Base-by-base conservation (phyloP, 2,329 filamentous ascomycete species). In the Claviceps maximensis region DNA sequence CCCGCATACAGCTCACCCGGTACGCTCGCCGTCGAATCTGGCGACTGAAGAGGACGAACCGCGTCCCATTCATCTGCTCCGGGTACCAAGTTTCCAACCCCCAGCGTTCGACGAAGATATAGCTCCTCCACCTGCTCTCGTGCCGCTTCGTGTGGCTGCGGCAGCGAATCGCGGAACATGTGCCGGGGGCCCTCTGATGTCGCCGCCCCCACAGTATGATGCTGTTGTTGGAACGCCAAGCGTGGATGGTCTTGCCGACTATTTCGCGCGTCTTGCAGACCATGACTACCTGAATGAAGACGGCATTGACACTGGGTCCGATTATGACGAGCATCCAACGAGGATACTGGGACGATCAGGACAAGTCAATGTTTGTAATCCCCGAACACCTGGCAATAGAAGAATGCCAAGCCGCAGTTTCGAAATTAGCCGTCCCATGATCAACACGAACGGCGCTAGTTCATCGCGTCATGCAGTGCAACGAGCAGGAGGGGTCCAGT, bases 171-270 rank as follows among this genome's bases (percentile, higher is more conserved):
- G n/a, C n/a, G n/a, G n/a, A n/a, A n/a, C n/a, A n/a, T n/a, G n/a
- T n/a, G n/a, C n/a, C n/a, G n/a, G n/a, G n/a, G n/a, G n/a, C n/a
- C 63, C 64, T 1, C 67, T 86, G 17, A 74, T 86, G 58, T 94
- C 89, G 0, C 89, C 89, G 1, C 90, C 90, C 8, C 90, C 90
- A 1, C 82, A 86, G 54, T 95, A 96, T 65, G 87, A 91, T 55
- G 75, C 77, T 3, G 86, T 94, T 40, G 80, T 93, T 1, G 86
- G 84, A 17, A 80, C 78, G 55, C 73, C 80, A 25, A 75, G 82
- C 69, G 74, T 88, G 65, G 67, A 89, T 71, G 69, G 83, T 0
- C 67, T 95, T 47, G 86, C 89, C 1, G 90, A 95, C 62, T 96
- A 96, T 67, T 96, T 96, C 65, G 75, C 84, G 0, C 80, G 90